Evolutionary conservation across 2,329 filamentous ascomycete genomes (phyloP), one percentile per base, ranked within the genome.

Genomic region (Trichoderma atrobrunneum): DNA sequence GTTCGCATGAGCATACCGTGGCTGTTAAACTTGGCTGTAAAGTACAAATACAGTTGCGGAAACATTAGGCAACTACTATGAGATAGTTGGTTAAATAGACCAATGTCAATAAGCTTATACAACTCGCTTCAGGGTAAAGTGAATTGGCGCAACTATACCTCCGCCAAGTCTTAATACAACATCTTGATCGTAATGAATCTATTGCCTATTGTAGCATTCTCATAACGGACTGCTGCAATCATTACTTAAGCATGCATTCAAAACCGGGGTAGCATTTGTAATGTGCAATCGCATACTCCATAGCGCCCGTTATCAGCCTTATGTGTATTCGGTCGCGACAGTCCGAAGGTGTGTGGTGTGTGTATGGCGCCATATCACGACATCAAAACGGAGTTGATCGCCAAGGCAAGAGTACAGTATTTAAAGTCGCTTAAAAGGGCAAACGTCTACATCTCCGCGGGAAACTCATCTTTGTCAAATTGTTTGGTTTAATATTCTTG

Each of bases 331-430:
- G 60, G 48, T 60, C 26, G 65, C 24, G 36, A 34, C 28, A 32
- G 28, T 34, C 56, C 18, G 21, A 51, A 69, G 56, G 65, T 69
- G 65, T 54, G 43, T 60, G 56, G 65, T 69, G 65, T 54, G 43
- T 60, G 65, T 24, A 69, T 69, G 65, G 56, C 65, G 65, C 39
- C 65, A 69, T 69, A 69, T 69, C 65, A 69, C 65, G 65, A 69
- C 65, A 69, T 69, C 26, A 26, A 34, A 68, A 32, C 36, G 18
- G 24, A 39, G 26, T 36, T 18, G 18, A n/a, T 57, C 57, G 36
- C 56, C 11, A 60, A 60, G 56, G n/a, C 65, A 30, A 26, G 65
- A 28, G 11, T 36, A 60, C 34, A 51, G 28, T 56, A 67, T 34
- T 34, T 24, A 48, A 60, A 18, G 11, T 21, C 12, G 5, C 16